Percentiles rank a stretch among this genome's conserved stretches.
Conservation (phyloP, 2,329 filamentous ascomycete species). For the Intubia oerlemansii region DNA sequence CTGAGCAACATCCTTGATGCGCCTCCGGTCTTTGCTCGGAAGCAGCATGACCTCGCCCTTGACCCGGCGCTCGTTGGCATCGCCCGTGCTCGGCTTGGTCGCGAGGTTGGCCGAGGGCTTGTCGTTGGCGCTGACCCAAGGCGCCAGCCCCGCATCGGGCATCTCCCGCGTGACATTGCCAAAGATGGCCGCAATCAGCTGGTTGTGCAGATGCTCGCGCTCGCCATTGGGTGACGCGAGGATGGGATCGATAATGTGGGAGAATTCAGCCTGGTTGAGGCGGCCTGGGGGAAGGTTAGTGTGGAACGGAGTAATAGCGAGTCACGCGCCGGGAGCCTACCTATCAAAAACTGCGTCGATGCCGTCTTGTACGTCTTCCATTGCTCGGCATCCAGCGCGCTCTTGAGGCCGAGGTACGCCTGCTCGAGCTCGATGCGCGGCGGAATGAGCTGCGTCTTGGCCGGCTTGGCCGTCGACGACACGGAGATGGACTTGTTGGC, state of each 20-base stretch:
- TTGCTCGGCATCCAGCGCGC: constrained; percentile 35
- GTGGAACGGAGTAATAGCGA: background rate
- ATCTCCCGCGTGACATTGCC: constrained; percentile 49
- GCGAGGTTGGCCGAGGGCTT: constrained; percentile 35
- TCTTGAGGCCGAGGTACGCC: constrained; percentile 39
- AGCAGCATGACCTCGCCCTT: constrained; percentile 53
- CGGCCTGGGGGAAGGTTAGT: constrained; percentile 23
- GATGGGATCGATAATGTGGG: constrained; percentile 36
- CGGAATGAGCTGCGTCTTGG: constrained; percentile 40
- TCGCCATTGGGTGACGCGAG: constrained; percentile 34
- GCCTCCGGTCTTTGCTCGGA: constrained; percentile 40
- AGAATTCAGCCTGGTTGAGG: constrained; percentile 39
- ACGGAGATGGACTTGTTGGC: constrained; percentile 34
- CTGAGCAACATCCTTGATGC: constrained; percentile 41
- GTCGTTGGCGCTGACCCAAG: constrained; percentile 52
- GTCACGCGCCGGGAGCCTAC: constrained; percentile 14
- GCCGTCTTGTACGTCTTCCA: constrained; percentile 45
- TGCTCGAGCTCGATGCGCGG: constrained; percentile 47
- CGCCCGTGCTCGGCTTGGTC: constrained; percentile 40
- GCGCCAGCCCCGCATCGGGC: constrained; percentile 44
- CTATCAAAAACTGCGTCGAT: constrained; percentile 39
- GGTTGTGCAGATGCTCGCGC: constrained; percentile 43
- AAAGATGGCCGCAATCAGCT: constrained; percentile 43
- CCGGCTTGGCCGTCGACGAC: constrained; percentile 26
- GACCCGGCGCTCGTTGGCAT: constrained; percentile 41